Conservation (phyloP, 805 yeast species). For the Metschnikowia anglica region DNA sequence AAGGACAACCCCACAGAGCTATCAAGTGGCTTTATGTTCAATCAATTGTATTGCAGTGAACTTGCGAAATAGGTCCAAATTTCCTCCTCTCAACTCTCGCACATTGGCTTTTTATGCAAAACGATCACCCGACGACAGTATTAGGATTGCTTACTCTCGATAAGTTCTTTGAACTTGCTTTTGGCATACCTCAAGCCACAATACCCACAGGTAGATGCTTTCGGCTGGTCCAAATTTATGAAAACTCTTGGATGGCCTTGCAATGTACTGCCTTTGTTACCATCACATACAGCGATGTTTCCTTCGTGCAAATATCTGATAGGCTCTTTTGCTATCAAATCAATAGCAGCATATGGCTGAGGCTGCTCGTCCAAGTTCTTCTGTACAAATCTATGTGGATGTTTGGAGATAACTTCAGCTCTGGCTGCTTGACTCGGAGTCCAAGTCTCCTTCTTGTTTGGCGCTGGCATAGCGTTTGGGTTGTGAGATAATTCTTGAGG, state of each 20-base stretch:
- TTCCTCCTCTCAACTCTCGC: not conserved
- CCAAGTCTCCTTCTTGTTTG: slow-evolving; percentile 73
- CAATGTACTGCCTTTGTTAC: slow-evolving; percentile 62
- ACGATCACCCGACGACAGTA: not conserved
- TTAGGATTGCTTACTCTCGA: slow-evolving; percentile 26
- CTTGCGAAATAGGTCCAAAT: not conserved
- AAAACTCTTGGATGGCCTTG: slow-evolving; percentile 84
- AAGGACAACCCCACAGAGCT: not conserved
- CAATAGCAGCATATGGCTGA: slow-evolving; percentile 80
- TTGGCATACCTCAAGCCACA: slow-evolving; percentile 72
- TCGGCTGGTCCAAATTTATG: slow-evolving; percentile 77
- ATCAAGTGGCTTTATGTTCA: no score
- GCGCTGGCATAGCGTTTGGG: slow-evolving; percentile 61
- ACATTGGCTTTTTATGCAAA: not conserved
- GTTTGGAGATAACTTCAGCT: slow-evolving; percentile 49
- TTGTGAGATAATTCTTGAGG: slow-evolving; percentile 23
- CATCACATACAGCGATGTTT: slow-evolving; percentile 78
- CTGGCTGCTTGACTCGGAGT: slow-evolving; percentile 65
- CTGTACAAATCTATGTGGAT: slow-evolving; percentile 67
- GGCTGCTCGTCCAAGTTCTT: slow-evolving; percentile 70
- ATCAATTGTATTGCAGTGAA: not conserved
- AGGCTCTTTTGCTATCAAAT: slow-evolving; percentile 74
- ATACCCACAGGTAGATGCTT: slow-evolving; percentile 73
- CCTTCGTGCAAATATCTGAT: slow-evolving; percentile 54
- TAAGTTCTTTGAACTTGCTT: slow-evolving; percentile 44